A percentile compares a stretch with the other conserved stretches of the same genome.
These are phyloP conservation scores for Penicillium sp. DNA, from an alignment of 2,329 filamentous ascomycete genomes.

Conservation along the genomic window DNA sequence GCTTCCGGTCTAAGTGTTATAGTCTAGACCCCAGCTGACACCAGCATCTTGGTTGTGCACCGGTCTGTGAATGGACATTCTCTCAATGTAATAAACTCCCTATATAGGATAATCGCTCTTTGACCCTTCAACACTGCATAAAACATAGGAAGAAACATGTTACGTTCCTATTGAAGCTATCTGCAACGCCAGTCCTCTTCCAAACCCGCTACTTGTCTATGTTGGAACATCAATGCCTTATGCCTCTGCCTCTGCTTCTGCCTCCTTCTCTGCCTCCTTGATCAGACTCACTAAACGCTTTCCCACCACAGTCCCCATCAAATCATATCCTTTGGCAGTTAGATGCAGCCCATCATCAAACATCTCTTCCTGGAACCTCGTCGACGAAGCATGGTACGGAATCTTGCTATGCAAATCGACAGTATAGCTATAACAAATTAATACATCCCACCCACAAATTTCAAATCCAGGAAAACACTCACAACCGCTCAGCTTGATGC, in stretches of 20 bases:
- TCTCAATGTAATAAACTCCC: too few relatives aligned
- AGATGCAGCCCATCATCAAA: slow-evolving; percentile 63
- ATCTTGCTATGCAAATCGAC: slow-evolving; percentile 56
- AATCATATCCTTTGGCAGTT: slow-evolving; percentile 55
- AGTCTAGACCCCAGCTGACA: too few relatives aligned
- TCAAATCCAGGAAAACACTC: slow-evolving; percentile 25
- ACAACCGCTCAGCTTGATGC: slow-evolving; percentile 52
- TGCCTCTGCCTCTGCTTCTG: neutral
- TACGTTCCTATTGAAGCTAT: too few relatives aligned
- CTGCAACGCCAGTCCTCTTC: too few relatives aligned
- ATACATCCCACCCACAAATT: neutral
- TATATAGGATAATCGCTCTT: too few relatives aligned
- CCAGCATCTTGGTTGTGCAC: too few relatives aligned
- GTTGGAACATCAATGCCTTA: too few relatives aligned
- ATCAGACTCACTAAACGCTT: slow-evolving; percentile 43
- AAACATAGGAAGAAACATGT: too few relatives aligned
- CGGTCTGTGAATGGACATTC: too few relatives aligned
- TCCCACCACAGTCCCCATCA: slow-evolving; percentile 57
- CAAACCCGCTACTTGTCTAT: too few relatives aligned
- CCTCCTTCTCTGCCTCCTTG: neutral
- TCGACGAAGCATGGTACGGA: slow-evolving; percentile 51
- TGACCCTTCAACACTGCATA: too few relatives aligned
- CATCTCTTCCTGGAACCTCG: slow-evolving; percentile 46
- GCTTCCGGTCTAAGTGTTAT: too few relatives aligned
- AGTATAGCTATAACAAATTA: slow-evolving; percentile 43